Base-by-base conservation (phyloP, 306 rosid species). In the Cicer bijugum region DNA sequence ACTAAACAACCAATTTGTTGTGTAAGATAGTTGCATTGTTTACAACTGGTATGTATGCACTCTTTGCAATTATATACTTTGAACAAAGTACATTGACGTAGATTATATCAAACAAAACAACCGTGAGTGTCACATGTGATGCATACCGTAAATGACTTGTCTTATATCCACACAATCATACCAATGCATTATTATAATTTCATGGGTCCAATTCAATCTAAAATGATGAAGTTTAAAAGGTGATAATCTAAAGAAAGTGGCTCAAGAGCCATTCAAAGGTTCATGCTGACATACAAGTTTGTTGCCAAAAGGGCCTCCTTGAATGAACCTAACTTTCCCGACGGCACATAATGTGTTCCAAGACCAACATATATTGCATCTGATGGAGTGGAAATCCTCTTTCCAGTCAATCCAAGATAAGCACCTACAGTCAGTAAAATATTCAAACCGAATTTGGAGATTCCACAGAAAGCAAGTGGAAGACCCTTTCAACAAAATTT, bases 321-420 rank as follows among this genome's bases (percentile, higher is more conserved):
- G 82, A 95, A 85, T 58, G 88, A 80, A 20, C 85, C 85, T 69
- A 95, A 76, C 87, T 83, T 91, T 78, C 92, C 93, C 42, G 97
- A 95, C 45, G 92, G 91, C 75, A 95, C 97, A 60, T 84, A 95
- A 85, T 95, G 97, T 65, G 99, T 85, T 80, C 99, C 99, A 23
- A 95, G 88, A 23, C 99, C 96, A 66, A 81, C 89, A 73, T 81
- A 95, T 74, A 95, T 84, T 39, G 99, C 96, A 86, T 95, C 99
- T 5, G 95, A 69, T 67, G 99, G 93, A 42, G 95, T 86, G 6
- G 89, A 84, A 74, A 91, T 84, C 83, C 96, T 88, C 83, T 90
- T 95, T 61, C 99, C 97, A 72, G 99, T 95, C 86, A 95, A 69
- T 72, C 99, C 99, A 80, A 95, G 95, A 82, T 91, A 95, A 46